Percentiles rank a stretch among this genome's conserved stretches.
These are phyloP conservation scores for Simmondsia chinensis DNA, from an alignment of 148 eudicot genomes.

Conservation along the genomic window DNA sequence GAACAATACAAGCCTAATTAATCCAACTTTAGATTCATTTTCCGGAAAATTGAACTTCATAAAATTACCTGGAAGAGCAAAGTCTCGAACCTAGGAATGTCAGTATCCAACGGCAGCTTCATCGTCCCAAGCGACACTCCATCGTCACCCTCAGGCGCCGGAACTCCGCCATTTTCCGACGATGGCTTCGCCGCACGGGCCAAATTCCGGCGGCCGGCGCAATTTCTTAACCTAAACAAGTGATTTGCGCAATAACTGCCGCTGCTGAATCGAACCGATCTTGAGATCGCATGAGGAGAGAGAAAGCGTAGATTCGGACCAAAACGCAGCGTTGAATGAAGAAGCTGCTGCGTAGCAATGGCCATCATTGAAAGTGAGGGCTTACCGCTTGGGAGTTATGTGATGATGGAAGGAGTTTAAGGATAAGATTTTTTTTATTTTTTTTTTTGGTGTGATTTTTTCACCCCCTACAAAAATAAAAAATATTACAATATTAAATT, in stretches of 20 bases:
- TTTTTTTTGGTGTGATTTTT: too few relatives aligned
- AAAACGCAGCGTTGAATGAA: too few relatives aligned
- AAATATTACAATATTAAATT: too few relatives aligned
- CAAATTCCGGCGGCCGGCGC: conserved; percentile 20
- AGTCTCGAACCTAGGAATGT: conserved; percentile 69
- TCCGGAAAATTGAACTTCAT: background rate
- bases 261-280: background rate
- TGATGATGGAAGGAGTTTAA: too few relatives aligned
- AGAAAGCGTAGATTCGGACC: too few relatives aligned
- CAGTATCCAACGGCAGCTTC: conserved; percentile 67
- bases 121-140: conserved; percentile 93
- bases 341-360: too few relatives aligned
- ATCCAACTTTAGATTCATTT: background rate
- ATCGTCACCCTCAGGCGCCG: conserved; percentile 34
- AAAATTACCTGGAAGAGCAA: conserved; percentile 77
- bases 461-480: too few relatives aligned
- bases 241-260: too few relatives aligned
- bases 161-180: conserved; percentile 10
- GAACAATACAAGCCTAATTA: background rate
- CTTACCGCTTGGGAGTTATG: too few relatives aligned
- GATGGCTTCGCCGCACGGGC: conserved; percentile 28
- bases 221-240: conserved; percentile 1
- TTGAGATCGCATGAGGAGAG: background rate
- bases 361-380: too few relatives aligned
- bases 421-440: too few relatives aligned